phyloP scores from a whole-genome alignment of 805 yeast genomes.

The Maudiozyma barnettii region DNA sequence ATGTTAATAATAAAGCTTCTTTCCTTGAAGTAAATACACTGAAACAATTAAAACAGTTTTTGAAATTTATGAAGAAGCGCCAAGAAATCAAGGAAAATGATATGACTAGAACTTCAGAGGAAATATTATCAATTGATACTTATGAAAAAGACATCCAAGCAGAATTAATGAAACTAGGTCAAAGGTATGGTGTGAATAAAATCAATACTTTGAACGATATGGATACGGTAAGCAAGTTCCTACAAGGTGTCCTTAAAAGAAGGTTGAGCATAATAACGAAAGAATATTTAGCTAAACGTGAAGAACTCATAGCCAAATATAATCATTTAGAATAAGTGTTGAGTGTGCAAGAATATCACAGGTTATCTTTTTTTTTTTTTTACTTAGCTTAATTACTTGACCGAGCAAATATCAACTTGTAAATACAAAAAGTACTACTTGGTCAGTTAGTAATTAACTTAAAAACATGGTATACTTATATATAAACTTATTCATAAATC shows the following conservation, averaged over 20 bases:
- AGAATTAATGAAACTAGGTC: conserved; percentile 11
- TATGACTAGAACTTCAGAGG: background rate
- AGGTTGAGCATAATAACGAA: background rate
- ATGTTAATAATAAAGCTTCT: conserved; percentile 12
- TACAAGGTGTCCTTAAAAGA: conserved; percentile 10
- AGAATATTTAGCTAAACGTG: background rate
- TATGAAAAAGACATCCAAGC: conserved; percentile 5
- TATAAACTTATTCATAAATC: too few species aligned
- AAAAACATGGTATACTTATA: too few species aligned
- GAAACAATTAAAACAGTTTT: conserved; percentile 16
- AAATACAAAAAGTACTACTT: background rate
- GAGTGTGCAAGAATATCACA: too few species aligned
- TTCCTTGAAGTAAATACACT: conserved; percentile 14
- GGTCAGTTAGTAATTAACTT: background rate
- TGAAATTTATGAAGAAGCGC: conserved; percentile 11
- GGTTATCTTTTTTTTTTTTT: too few species aligned
- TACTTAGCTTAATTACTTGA: too few species aligned
- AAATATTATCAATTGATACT: background rate
- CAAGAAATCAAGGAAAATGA: background rate
- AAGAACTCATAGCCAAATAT: background rate
- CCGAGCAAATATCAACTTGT: too few species aligned
- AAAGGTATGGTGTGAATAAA: conserved; percentile 13
- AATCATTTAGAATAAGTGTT: background rate
- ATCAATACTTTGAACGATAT: conserved; percentile 19
- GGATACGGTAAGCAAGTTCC: conserved; percentile 8